Conservation (phyloP, 129 eudicot genomes). For the Artemisia argyi region DNA sequence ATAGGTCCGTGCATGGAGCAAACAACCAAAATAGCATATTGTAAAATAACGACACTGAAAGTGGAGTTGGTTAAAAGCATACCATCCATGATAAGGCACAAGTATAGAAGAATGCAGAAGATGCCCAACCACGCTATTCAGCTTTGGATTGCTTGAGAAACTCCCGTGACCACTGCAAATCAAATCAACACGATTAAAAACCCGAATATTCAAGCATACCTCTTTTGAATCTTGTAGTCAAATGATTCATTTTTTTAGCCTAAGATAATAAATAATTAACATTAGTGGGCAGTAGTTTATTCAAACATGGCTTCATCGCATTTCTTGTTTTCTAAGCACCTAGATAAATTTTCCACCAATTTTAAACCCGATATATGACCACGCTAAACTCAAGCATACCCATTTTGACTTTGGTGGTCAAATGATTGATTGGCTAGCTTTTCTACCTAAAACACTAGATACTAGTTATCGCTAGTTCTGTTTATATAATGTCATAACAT, state of each 20-base stretch:
- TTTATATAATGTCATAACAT: too few relatives aligned
- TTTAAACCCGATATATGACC: too few relatives aligned
- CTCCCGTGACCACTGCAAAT: slow-evolving; percentile 66
- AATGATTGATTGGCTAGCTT: not conserved
- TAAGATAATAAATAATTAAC: too few relatives aligned
- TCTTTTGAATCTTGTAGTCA: slow-evolving; percentile 6
- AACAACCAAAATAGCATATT: slow-evolving; percentile 8
- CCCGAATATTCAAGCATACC: slow-evolving; percentile 5
- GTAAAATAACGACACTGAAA: slow-evolving; percentile 8
- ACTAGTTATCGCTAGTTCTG: too few relatives aligned
- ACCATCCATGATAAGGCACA: slow-evolving; percentile 76
- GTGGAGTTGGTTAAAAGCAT: slow-evolving; percentile 24
- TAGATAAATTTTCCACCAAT: too few relatives aligned
- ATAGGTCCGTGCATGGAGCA: not conserved
- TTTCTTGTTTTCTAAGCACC: too few relatives aligned
- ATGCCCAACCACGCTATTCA: slow-evolving; percentile 73
- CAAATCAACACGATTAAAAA: slow-evolving; percentile 16
- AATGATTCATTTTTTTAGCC: not conserved
- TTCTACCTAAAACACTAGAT: too few relatives aligned
- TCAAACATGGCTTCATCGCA: too few relatives aligned
- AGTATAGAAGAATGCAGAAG: slow-evolving; percentile 66
- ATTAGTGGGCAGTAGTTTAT: too few relatives aligned
- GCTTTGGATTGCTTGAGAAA: slow-evolving; percentile 48
- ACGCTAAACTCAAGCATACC: not conserved
- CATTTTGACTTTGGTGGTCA: not conserved